phyloP scores from a whole-genome alignment of 371 early-diverging fungal genomes.

The Lichtheimia ramosa region DNA sequence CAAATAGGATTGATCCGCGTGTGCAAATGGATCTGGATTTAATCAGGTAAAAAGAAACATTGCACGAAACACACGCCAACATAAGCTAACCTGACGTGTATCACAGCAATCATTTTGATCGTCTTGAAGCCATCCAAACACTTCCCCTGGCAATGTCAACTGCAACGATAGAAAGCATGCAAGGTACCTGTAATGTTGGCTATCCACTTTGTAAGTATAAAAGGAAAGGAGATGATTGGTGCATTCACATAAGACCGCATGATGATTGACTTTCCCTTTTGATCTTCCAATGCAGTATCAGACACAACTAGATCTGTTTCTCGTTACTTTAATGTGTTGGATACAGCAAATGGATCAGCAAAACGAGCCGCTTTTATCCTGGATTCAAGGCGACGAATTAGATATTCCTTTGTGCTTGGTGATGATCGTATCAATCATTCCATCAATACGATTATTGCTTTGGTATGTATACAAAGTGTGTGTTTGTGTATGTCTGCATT shows the following conservation, averaged over 20 bases:
- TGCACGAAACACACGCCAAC: too few relatives aligned
- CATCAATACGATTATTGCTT: not conserved
- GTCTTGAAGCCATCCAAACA: too few relatives aligned
- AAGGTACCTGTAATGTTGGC: too few relatives aligned
- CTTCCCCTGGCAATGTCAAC: too few relatives aligned
- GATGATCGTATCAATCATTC: not conserved
- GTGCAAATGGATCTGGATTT: not conserved
- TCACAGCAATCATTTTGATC: too few relatives aligned
- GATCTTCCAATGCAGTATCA: not conserved
- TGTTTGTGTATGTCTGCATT: not conserved
- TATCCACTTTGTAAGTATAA: too few relatives aligned
- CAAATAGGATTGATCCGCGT: not conserved
- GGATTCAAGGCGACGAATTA: not conserved
- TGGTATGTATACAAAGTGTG: not conserved
- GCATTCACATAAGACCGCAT: too few relatives aligned
- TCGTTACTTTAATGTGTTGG: constrained; percentile 1
- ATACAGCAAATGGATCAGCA: not conserved
- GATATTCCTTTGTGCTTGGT: not conserved
- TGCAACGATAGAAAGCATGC: too few relatives aligned
- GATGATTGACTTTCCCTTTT: too few relatives aligned
- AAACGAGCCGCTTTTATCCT: not conserved
- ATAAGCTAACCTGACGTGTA: too few relatives aligned
- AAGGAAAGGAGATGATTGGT: too few relatives aligned
- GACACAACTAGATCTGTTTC: not conserved
- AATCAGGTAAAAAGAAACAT: not conserved